These are phyloP conservation scores for Maudiozyma turicensis DNA, from an alignment of 805 yeast species.

Conservation along the genomic window DNA sequence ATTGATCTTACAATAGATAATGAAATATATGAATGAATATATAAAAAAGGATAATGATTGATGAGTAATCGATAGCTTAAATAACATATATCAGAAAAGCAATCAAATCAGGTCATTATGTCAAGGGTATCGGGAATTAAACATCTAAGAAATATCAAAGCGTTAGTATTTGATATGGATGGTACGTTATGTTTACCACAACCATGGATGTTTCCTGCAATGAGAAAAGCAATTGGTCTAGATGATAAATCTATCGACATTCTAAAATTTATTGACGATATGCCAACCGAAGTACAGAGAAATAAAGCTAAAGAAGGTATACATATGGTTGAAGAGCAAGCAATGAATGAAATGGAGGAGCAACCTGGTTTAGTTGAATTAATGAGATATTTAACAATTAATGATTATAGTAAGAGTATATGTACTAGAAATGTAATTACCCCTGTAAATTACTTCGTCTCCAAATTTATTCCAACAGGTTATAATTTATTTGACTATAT, in stretches of 20 bases:
- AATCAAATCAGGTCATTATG: background rate
- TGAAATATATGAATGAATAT: no score
- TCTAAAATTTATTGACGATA: constrained; percentile 38
- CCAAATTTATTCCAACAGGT: constrained; percentile 34
- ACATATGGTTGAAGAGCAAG: constrained; percentile 45
- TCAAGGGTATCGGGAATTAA: constrained; percentile 15
- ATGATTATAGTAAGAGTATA: constrained; percentile 40
- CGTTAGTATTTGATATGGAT: constrained; percentile 70
- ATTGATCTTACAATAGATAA: no score
- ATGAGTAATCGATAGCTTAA: background rate
- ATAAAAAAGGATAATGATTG: no score
- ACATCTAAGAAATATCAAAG: constrained; percentile 28
- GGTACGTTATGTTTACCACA: constrained; percentile 67
- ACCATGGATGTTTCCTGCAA: constrained; percentile 45
- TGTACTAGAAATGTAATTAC: constrained; percentile 49
- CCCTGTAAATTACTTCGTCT: constrained; percentile 46
- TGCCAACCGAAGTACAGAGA: constrained; percentile 32
- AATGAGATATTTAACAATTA: constrained; percentile 27
- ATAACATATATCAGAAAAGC: background rate
- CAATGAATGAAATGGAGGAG: constrained; percentile 50
- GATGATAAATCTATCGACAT: constrained; percentile 40
- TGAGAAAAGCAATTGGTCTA: constrained; percentile 52
- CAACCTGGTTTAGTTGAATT: constrained; percentile 38
- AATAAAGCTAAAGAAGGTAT: constrained; percentile 38
- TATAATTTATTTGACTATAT: constrained; percentile 38